Percentiles rank a stretch among this genome's conserved stretches.
phyloP scores from a whole-genome alignment of 306 rosid species.

The Malus sieversii region DNA sequence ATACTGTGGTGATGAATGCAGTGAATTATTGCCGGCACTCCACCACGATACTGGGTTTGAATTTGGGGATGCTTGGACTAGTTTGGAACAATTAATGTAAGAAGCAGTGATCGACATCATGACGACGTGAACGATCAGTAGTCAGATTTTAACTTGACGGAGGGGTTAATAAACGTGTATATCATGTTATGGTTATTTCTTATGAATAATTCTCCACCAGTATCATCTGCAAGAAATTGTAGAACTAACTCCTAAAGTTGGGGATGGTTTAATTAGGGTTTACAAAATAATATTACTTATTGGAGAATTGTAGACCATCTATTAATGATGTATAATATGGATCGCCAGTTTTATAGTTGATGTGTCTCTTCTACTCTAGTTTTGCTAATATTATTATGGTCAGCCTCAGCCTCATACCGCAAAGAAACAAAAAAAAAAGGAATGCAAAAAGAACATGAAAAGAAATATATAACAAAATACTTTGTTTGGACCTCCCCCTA shows the following conservation, averaged over 20 bases:
- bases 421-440: no score
- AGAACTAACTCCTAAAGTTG: background rate
- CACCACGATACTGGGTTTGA: background rate
- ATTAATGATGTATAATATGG: background rate
- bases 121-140: background rate
- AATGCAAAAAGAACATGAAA: no score
- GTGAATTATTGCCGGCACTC: background rate
- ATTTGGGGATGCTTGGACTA: background rate
- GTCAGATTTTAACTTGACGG: background rate
- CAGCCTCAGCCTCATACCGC: no score
- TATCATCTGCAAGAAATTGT: background rate
- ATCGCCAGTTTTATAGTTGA: background rate
- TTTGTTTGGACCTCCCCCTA: no score
- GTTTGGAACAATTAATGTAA: background rate
- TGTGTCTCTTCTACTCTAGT: background rate
- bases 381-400: background rate
- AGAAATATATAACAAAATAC: no score
- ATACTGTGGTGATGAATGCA: background rate
- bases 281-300: background rate
- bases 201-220: no score
- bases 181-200: no score
- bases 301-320: background rate
- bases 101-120: background rate
- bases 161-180: no score
- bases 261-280: background rate